These are phyloP conservation scores for Mycena filopes DNA, from an alignment of 768 basidiomycete species.

Conservation along the genomic window DNA sequence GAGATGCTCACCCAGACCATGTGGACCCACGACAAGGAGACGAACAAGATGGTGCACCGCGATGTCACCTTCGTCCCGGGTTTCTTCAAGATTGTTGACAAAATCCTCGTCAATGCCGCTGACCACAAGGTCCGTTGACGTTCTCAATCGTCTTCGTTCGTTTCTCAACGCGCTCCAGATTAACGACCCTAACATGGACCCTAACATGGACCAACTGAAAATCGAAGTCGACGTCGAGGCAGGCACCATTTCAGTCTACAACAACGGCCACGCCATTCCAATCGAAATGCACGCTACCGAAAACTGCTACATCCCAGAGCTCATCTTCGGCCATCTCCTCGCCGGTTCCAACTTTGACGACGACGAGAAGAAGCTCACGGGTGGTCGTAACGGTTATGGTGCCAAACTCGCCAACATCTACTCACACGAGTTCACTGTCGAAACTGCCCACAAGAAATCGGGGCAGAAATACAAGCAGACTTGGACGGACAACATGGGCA, in stretches of 20 bases:
- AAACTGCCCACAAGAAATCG: constrained; percentile 91
- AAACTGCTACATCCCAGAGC: constrained; percentile 94
- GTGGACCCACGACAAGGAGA: constrained; percentile 93
- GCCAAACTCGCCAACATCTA: constrained; percentile 99
- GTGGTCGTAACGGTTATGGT: constrained; percentile 98
- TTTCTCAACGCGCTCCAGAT: constrained; percentile 62
- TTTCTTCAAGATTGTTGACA: constrained; percentile 99
- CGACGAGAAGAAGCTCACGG: constrained; percentile 97
- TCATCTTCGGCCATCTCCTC: constrained; percentile 96
- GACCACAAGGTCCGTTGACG: constrained; percentile 88
- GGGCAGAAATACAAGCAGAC: constrained; percentile 94
- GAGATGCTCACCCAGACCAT: constrained; percentile 87
- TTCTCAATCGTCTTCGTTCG: neutral
- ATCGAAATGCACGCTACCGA: constrained; percentile 95
- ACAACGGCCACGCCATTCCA: constrained; percentile 96
- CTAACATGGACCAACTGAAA: constrained; percentile 95
- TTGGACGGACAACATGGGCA: constrained; percentile 94
- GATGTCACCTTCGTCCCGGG: constrained; percentile 95
- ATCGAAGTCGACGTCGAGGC: constrained; percentile 87
- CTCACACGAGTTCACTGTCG: constrained; percentile 94
- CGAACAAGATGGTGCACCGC: constrained; percentile 84
- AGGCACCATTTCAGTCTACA: constrained; percentile 90
- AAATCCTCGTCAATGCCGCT: constrained; percentile 98
- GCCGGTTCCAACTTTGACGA: constrained; percentile 98
- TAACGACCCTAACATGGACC: constrained; percentile 85